Base-by-base conservation (phyloP, 768 basidiomycete genomes). In the Pseudohyphozyma bogoriensis region DNA sequence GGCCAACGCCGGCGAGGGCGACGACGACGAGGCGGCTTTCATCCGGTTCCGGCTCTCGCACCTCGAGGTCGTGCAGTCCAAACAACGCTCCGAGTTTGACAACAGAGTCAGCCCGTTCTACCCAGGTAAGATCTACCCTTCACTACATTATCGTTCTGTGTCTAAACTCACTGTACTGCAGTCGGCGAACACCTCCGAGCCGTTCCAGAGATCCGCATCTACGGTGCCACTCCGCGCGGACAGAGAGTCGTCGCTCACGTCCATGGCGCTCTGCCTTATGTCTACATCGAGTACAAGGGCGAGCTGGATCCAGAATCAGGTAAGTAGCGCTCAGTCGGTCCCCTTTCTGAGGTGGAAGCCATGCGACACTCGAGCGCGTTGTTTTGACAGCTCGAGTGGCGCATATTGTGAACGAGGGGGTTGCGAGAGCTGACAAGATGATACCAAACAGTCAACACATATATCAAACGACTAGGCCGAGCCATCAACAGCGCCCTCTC, bases 261-360 rank as follows among this genome's bases (percentile, higher is more conserved):
- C 42, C 92, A 95, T 72, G 89, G 91, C 77, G 86, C 86, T 33
- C 93, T 86, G 74, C 92, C 93, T 1, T 99, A 99, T 74, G 84
- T 92, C 73, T 93, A 82, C 72, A 79, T 93, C 49, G 85, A 89
- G 67, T 99, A 93, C 75, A 68, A 73, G 26, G 86, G 82, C 1
- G 79, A 79, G 33, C 73, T 92, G 70, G 79, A 80, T 47, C 82
- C 83, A 0, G 78, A 77, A 31, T 72, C 80, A 65, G 86, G 89
- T 87, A 67, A 69, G 79, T 71, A 28, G n/a, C n/a, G 46, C 15
- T n/a, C n/a, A n/a, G n/a, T n/a, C n/a, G n/a, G n/a, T n/a, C n/a
- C n/a, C n/a, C n/a, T n/a, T n/a, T n/a, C n/a, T n/a, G n/a, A 24
- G 44, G 22, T 4, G 44, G 44, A 26, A 24, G 26, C 20, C 22